A percentile compares a stretch with the other conserved stretches of the same genome.
phyloP scores from a whole-genome alignment of 257 asterid genomes.

The Penstemon eatonii region DNA sequence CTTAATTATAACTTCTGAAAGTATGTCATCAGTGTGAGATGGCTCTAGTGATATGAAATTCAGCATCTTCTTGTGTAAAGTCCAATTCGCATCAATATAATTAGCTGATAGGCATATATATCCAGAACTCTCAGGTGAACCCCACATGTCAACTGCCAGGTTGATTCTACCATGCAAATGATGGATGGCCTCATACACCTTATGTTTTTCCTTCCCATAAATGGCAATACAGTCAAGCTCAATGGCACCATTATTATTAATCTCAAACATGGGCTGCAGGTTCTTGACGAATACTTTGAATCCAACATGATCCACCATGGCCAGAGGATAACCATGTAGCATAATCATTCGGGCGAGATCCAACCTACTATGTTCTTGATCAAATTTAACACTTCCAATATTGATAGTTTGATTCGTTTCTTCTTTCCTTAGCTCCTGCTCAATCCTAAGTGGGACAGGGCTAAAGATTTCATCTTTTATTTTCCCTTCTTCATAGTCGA shows the following conservation, averaged over 20 bases:
- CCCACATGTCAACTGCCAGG: slow-evolving; percentile 81
- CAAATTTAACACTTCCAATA: slow-evolving; percentile 71
- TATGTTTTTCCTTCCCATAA: slow-evolving; percentile 72
- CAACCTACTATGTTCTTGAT: slow-evolving; percentile 78
- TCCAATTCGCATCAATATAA: slow-evolving; percentile 82
- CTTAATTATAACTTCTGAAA: slow-evolving; percentile 72
- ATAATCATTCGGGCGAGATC: slow-evolving; percentile 98
- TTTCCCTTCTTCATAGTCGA: slow-evolving; percentile 62
- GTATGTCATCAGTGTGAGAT: slow-evolving; percentile 65
- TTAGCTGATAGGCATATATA: slow-evolving; percentile 75
- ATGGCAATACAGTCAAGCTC: slow-evolving; percentile 80
- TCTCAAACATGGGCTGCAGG: slow-evolving; percentile 89
- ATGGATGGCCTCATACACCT: slow-evolving; percentile 59
- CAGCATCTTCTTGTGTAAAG: slow-evolving; percentile 79
- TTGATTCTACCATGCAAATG: slow-evolving; percentile 71
- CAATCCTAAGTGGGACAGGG: slow-evolving; percentile 60
- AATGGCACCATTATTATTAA: slow-evolving; percentile 51
- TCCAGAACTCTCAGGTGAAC: slow-evolving; percentile 59
- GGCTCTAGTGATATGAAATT: slow-evolving; percentile 69
- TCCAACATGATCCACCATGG: slow-evolving; percentile 89
- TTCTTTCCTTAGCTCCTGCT: slow-evolving; percentile 67
- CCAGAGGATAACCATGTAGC: slow-evolving; percentile 90
- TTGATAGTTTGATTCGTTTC: slow-evolving; percentile 55
- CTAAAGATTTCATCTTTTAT: slow-evolving; percentile 64
- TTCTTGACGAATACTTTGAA: slow-evolving; percentile 80